Percentiles rank a stretch among this genome's conserved stretches.
Conservation (phyloP, 2,329 filamentous ascomycete genomes). For the Thielaviopsis musarum region DNA sequence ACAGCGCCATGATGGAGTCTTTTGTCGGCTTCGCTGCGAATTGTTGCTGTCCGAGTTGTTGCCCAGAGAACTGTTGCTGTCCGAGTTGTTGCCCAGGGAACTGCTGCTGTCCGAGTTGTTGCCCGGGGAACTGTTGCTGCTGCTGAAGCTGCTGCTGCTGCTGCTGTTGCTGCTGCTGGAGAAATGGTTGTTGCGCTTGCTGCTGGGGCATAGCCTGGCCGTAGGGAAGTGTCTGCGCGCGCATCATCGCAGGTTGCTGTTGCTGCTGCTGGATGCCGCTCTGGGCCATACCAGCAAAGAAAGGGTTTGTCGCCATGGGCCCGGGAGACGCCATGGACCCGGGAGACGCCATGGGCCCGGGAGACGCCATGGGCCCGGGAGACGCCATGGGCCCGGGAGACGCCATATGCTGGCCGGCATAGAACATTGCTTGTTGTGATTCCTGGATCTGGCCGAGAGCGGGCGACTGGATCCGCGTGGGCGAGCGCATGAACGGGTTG, state of each 20-base stretch:
- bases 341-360: neutral
- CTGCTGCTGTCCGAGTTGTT: slow-evolving; percentile 18
- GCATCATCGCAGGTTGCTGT: slow-evolving; percentile 14
- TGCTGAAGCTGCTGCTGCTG: slow-evolving; percentile 16
- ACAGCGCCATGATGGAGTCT: slow-evolving; percentile 59
- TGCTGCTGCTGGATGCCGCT: slow-evolving; percentile 16
- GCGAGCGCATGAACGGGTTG: slow-evolving; percentile 34
- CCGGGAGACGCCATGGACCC: slow-evolving; percentile 1
- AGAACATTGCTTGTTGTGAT: slow-evolving; percentile 27
- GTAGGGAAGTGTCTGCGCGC: too few relatives aligned
- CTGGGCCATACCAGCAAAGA: slow-evolving; percentile 18
- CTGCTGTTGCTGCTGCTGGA: slow-evolving; percentile 16
- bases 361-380: slow-evolving; percentile 2
- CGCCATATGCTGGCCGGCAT: slow-evolving; percentile 15
- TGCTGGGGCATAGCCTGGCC: slow-evolving; percentile 12
- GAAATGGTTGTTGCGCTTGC: slow-evolving; percentile 1
- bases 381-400: slow-evolving; percentile 2
- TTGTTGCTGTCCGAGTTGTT: slow-evolving; percentile 18
- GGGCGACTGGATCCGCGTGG: slow-evolving; percentile 33
- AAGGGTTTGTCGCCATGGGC: slow-evolving; percentile 19
- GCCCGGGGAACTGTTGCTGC: slow-evolving; percentile 17
- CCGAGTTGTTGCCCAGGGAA: slow-evolving; percentile 18
- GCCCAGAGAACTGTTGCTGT: slow-evolving; percentile 17
- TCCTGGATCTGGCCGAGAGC: slow-evolving; percentile 34
- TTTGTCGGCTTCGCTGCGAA: slow-evolving; percentile 40